Percentiles rank a stretch among this genome's conserved stretches.
Conservation (phyloP, 129 eudicot species). For the Chrysanthemum seticuspe region DNA sequence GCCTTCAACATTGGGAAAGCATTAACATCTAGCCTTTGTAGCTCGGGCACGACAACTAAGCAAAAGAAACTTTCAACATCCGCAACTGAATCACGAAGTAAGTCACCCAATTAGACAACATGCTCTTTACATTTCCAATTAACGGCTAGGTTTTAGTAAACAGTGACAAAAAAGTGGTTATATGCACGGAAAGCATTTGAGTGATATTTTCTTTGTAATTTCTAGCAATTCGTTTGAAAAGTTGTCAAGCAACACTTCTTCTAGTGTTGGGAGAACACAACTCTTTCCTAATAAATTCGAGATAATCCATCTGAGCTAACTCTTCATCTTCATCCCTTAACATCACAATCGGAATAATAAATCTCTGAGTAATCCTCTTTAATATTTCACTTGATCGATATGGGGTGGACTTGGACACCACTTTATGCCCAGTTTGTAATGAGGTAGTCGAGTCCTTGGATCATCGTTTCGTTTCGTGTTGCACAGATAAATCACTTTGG, state of each 20-base stretch:
- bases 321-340: conserved; percentile 91
- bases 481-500: no score
- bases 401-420: no score
- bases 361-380: conserved; percentile 75
- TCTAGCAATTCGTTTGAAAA: conserved; percentile 71
- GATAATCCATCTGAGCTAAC: conserved; percentile 78
- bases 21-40: conserved; percentile 71
- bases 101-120: conserved; percentile 79
- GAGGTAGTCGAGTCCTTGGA: no score
- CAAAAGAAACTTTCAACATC: conserved; percentile 75
- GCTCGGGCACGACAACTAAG: conserved; percentile 83
- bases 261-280: conserved; percentile 94
- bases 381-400: conserved; percentile 31
- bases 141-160: no score
- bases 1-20: conserved; percentile 86
- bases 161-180: conserved; percentile 71
- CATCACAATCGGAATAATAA: conserved; percentile 86
- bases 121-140: conserved; percentile 92
- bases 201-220: conserved; percentile 74
- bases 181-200: conserved; percentile 54
- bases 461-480: no score
- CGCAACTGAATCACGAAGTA: conserved; percentile 67
- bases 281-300: conserved; percentile 84
- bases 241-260: conserved; percentile 96
- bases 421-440: no score